phyloP scores from a whole-genome alignment of 805 yeast genomes.

The Ogataea thermomethanolica region DNA sequence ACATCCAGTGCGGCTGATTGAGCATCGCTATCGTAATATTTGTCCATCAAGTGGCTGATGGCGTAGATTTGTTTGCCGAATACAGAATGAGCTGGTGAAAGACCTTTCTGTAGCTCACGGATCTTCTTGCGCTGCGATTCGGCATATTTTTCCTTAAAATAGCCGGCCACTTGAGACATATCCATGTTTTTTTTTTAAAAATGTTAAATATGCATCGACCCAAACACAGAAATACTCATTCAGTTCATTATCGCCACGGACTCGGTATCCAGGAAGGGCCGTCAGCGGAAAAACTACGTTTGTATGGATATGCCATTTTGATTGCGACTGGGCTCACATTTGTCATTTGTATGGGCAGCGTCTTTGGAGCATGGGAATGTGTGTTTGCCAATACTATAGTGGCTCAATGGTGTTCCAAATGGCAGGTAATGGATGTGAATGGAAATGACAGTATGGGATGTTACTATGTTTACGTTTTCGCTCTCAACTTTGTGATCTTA shows the following conservation, averaged over 20 bases:
- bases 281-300: slow-evolving; percentile 9
- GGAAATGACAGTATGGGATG: slow-evolving; percentile 22
- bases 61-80: slow-evolving; percentile 14
- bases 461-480: slow-evolving; percentile 31
- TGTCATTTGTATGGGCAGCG: slow-evolving; percentile 27
- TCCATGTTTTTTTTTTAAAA: slow-evolving; percentile 2
- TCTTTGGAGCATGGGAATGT: slow-evolving; percentile 33
- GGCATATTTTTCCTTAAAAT: slow-evolving; percentile 12
- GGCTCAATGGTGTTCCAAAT: slow-evolving; percentile 3
- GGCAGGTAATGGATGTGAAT: slow-evolving; percentile 15
- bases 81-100: slow-evolving; percentile 2
- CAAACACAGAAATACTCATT: slow-evolving; percentile 26
- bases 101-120: background rate
- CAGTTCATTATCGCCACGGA: slow-evolving; percentile 20
- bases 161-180: slow-evolving; percentile 3
- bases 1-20: slow-evolving; percentile 59
- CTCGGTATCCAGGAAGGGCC: slow-evolving; percentile 2
- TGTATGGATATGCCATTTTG: slow-evolving; percentile 29
- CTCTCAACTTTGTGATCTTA: slow-evolving; percentile 32
- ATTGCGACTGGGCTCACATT: slow-evolving; percentile 27
- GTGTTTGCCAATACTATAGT: slow-evolving; percentile 10
- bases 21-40: slow-evolving; percentile 41
- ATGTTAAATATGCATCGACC: slow-evolving; percentile 5
- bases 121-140: slow-evolving; percentile 8
- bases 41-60: slow-evolving; percentile 20